These are phyloP conservation scores for Malus hybrid DNA, from an alignment of 331 rosid species.

Conservation along the genomic window DNA sequence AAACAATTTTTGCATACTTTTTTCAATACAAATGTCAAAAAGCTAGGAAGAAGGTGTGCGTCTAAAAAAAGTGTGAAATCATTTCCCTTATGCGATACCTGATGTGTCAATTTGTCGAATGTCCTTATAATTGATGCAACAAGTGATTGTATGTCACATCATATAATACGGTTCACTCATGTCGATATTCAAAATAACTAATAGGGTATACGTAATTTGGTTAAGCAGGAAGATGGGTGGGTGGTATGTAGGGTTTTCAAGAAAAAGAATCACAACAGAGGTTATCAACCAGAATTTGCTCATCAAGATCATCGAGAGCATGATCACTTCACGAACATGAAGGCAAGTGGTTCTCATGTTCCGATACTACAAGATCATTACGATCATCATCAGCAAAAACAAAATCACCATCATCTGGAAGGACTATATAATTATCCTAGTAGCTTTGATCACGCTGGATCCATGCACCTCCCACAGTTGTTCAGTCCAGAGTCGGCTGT, in stretches of 20 bases:
- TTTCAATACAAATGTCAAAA: too few relatives aligned
- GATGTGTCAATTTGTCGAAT: background rate
- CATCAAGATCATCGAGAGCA: constrained; percentile 28
- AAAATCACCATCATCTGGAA: constrained; percentile 49
- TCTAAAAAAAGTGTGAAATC: too few relatives aligned
- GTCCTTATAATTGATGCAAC: background rate
- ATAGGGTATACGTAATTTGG: background rate
- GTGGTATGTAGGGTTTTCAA: constrained; percentile 94
- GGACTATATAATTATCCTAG: constrained; percentile 26
- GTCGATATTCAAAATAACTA: background rate
- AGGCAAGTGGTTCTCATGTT: constrained; percentile 34
- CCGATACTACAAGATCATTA: constrained; percentile 21
- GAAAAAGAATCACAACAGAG: constrained; percentile 58
- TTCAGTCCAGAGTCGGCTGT: constrained; percentile 65
- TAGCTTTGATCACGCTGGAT: constrained; percentile 34
- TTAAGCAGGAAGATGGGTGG: constrained; percentile 90
- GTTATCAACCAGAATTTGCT: constrained; percentile 46
- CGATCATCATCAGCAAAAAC: constrained; percentile 12
- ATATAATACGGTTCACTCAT: too few relatives aligned
- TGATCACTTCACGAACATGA: constrained; percentile 20
- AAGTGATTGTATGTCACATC: background rate
- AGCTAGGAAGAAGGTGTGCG: too few relatives aligned
- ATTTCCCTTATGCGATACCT: too few relatives aligned
- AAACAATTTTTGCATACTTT: too few relatives aligned
- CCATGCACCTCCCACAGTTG: constrained; percentile 83